phyloP scores from a whole-genome alignment of 2,329 filamentous ascomycete genomes.

The Neopestalotiopsis rosae region DNA sequence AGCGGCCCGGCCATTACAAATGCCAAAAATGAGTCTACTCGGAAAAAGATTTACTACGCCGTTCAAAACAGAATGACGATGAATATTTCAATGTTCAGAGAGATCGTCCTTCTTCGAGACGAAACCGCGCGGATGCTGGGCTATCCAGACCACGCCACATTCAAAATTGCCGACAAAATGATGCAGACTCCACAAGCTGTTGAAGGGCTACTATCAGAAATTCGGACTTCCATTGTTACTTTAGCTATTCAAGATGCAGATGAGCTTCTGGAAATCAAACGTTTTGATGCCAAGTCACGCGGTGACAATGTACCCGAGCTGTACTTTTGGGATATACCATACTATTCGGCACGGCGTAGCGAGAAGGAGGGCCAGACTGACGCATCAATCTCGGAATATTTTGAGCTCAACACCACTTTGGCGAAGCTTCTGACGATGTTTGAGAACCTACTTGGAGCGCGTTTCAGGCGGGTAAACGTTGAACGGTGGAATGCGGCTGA shows the following conservation, averaged over 20 bases:
- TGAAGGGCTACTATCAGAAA: constrained; percentile 56
- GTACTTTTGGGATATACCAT: constrained; percentile 8
- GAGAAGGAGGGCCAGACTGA: not conserved
- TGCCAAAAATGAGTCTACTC: constrained; percentile 4
- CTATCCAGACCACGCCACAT: constrained; percentile 61
- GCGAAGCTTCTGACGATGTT: constrained; percentile 14
- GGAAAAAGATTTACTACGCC: not conserved
- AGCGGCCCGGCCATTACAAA: not conserved
- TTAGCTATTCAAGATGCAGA: constrained; percentile 43
- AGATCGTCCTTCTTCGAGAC: constrained; percentile 60
- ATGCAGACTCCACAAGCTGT: constrained; percentile 62
- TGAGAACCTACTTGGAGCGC: constrained; percentile 49
- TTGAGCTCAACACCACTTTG: not conserved
- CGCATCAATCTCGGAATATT: constrained; percentile 5
- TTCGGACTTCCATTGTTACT: constrained; percentile 51
- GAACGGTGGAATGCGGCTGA: not conserved
- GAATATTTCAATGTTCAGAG: constrained; percentile 51
- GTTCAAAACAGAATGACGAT: not conserved
- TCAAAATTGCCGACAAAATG: constrained; percentile 64
- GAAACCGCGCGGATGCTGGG: constrained; percentile 61
- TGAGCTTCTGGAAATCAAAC: not conserved
- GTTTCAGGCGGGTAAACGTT: constrained; percentile 55
- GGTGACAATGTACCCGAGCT: not conserved
- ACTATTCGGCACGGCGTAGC: not conserved
- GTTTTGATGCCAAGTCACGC: constrained; percentile 40